Evolutionary conservation across 495 filamentous ascomycete species (phyloP).

Genomic region (Aspergillus steynii): DNA sequence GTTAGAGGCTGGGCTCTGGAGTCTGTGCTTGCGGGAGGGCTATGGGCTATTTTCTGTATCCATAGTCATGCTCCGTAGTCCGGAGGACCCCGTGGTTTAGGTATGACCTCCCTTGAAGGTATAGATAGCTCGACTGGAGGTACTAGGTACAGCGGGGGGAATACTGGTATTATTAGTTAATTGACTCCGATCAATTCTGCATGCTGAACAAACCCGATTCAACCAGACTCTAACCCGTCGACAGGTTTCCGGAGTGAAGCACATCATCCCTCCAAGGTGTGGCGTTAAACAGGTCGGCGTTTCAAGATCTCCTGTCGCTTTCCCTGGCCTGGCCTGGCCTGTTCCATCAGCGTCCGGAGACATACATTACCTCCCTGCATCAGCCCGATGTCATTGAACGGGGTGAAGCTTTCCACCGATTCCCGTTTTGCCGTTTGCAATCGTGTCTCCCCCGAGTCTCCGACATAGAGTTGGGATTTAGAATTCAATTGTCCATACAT

Average conservation of each 20-base stretch:
- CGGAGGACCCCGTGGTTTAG: no score
- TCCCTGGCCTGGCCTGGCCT: neutral
- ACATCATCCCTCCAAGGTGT: constrained; percentile 10
- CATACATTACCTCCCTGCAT: constrained; percentile 1
- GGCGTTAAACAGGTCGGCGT: constrained; percentile 6
- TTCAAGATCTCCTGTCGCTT: constrained; percentile 2
- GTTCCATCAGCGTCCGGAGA: neutral
- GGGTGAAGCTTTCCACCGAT: constrained; percentile 14
- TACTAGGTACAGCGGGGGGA: no score
- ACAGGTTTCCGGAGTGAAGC: constrained; percentile 3
- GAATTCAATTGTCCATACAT: constrained; percentile 6
- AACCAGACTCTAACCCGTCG: neutral
- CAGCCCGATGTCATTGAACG: constrained; percentile 17
- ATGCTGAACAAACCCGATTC: no score
- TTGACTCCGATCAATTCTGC: no score
- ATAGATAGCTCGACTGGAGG: no score
- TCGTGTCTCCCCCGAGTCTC: neutral
- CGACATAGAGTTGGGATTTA: neutral
- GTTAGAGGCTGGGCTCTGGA: no score
- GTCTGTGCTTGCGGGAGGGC: no score
- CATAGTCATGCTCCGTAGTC: no score
- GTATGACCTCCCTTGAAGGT: no score
- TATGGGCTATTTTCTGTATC: no score
- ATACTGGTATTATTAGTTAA: no score
- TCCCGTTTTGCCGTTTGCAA: constrained; percentile 12